Evolutionary conservation across 768 basidiomycete species (phyloP).

Genomic region (Strobilomyces dryophilus): DNA sequence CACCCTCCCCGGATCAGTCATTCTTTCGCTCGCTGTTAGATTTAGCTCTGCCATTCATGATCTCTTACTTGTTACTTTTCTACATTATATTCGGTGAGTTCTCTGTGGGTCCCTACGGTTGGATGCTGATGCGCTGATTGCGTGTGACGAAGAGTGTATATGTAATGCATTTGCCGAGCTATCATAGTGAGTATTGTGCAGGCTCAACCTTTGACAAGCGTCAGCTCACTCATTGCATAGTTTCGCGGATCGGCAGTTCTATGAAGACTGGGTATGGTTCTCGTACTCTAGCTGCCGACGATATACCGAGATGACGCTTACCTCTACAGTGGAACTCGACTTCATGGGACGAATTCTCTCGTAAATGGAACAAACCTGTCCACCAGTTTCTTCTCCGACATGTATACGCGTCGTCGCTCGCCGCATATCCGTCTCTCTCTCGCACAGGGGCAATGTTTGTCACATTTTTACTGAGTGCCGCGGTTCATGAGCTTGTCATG

Average conservation of each 20-base stretch:
- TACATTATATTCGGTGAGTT: slow-evolving; percentile 75
- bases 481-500: slow-evolving; percentile 95
- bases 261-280: slow-evolving; percentile 81
- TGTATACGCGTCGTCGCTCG: slow-evolving; percentile 88
- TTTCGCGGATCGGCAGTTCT: slow-evolving; percentile 97
- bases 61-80: slow-evolving; percentile 83
- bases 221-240: slow-evolving; percentile 34
- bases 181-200: slow-evolving; percentile 57
- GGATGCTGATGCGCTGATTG: slow-evolving; percentile 1
- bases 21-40: slow-evolving; percentile 78
- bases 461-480: slow-evolving; percentile 89
- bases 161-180: slow-evolving; percentile 95
- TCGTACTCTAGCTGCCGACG: neutral
- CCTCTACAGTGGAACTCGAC: slow-evolving; percentile 86
- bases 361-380: slow-evolving; percentile 98
- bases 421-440: slow-evolving; percentile 65
- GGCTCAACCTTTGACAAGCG: neutral
- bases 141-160: slow-evolving; percentile 68
- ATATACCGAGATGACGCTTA: neutral
- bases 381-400: slow-evolving; percentile 91
- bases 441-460: slow-evolving; percentile 81
- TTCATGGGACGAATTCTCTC: slow-evolving; percentile 94
- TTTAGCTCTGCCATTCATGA: slow-evolving; percentile 89
- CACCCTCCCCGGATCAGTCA: slow-evolving; percentile 62
- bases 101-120: neutral